phyloP scores from a whole-genome alignment of 345 rosid genomes.

The Jatropha curcas region DNA sequence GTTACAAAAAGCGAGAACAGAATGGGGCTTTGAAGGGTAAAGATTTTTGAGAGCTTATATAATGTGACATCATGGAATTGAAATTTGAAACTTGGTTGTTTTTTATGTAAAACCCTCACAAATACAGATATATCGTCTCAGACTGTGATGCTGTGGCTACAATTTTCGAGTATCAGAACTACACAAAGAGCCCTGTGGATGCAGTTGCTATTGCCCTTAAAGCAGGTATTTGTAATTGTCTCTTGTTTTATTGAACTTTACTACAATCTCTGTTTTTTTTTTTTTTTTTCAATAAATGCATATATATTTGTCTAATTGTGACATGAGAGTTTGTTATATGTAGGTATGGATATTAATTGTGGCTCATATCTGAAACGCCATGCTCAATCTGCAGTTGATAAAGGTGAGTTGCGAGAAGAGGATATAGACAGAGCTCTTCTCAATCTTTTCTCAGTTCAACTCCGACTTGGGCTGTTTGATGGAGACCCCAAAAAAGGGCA shows the following conservation, averaged over 20 bases:
- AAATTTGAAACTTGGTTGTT: slow-evolving; percentile 4
- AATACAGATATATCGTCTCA: slow-evolving; percentile 75
- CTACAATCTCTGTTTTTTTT: no score
- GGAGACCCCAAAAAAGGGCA: slow-evolving; percentile 28
- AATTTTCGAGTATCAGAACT: slow-evolving; percentile 68
- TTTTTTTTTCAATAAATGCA: neutral
- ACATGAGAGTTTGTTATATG: neutral
- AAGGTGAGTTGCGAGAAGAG: slow-evolving; percentile 27
- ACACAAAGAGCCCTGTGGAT: slow-evolving; percentile 59
- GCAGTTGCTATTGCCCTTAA: slow-evolving; percentile 78
- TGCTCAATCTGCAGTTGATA: slow-evolving; percentile 26
- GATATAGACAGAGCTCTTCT: slow-evolving; percentile 35
- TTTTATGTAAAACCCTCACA: neutral
- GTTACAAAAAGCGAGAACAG: slow-evolving; percentile 61
- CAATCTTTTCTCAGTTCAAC: slow-evolving; percentile 31
- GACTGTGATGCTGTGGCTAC: slow-evolving; percentile 99
- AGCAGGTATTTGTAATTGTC: slow-evolving; percentile 56
- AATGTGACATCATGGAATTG: neutral
- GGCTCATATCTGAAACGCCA: slow-evolving; percentile 23
- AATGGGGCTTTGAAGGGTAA: slow-evolving; percentile 93
- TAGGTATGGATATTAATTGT: slow-evolving; percentile 34
- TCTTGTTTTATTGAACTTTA: neutral
- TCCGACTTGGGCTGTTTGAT: slow-evolving; percentile 30
- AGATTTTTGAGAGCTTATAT: neutral
- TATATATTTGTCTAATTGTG: neutral